Evolutionary conservation across 2,329 filamentous ascomycete genomes (phyloP).

Genomic region (Huntiella decipiens): DNA sequence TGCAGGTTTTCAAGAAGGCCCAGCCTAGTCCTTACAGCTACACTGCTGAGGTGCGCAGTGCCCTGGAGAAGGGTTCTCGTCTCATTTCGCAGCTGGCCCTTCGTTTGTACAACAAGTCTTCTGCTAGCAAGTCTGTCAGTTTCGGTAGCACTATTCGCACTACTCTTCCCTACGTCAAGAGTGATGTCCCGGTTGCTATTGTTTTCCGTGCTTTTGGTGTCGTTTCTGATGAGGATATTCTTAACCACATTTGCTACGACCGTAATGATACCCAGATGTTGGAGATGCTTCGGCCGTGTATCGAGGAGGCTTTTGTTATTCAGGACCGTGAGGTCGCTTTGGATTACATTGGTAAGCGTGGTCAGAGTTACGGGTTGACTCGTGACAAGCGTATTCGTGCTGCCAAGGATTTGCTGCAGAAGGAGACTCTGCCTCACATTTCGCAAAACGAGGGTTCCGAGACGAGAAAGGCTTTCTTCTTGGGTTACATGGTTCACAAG

Average conservation of each 20-base stretch:
- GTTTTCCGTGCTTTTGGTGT: constrained; percentile 92
- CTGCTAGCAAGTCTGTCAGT: constrained; percentile 49
- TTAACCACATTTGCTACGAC: constrained; percentile 96
- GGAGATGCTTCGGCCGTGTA: constrained; percentile 90
- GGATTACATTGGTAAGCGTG: constrained; percentile 89
- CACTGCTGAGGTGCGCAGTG: constrained; percentile 88
- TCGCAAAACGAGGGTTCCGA: constrained; percentile 89
- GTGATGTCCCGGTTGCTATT: constrained; percentile 81
- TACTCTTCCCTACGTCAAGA: constrained; percentile 83
- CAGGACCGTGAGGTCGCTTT: constrained; percentile 88
- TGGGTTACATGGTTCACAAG: constrained; percentile 97
- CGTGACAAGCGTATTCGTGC: constrained; percentile 80
- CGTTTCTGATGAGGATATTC: constrained; percentile 91
- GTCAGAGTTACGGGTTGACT: constrained; percentile 48
- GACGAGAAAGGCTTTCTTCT: constrained; percentile 90
- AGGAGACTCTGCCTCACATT: constrained; percentile 91
- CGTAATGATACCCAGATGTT: constrained; percentile 91
- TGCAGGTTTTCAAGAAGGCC: constrained; percentile 97
- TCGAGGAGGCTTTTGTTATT: constrained; percentile 90
- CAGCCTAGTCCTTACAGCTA: constrained; percentile 82
- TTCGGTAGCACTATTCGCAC: constrained; percentile 80
- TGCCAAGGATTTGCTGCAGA: constrained; percentile 86
- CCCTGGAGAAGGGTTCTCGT: constrained; percentile 86
- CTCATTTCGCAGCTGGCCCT: constrained; percentile 85
- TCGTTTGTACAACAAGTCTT: constrained; percentile 75